Evolutionary conservation across 2,329 filamentous ascomycete species (phyloP), one percentile per base, ranked within the genome.

Genomic region (Exserohilum turcica): DNA sequence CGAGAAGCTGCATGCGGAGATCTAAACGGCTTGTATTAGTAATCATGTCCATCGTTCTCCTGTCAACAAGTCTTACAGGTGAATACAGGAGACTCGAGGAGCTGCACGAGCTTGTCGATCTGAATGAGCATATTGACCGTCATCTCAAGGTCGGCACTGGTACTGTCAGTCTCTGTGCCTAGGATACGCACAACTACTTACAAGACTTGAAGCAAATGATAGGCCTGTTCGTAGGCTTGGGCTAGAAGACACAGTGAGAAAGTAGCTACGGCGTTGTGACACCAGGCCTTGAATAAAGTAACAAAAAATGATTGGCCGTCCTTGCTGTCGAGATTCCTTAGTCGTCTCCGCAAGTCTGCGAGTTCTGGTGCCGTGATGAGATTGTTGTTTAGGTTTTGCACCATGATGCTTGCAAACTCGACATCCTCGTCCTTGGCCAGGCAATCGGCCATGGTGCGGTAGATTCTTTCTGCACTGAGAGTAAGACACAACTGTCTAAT

Each of bases 381-480:
- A 67, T 99, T 99, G 75, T 99, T 99, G 78, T 99, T 99, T 46
- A 99, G 82, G 67, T 97, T 97, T 74, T 99, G 94, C 27, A 99
- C 92, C 94, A 99, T 99, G 66, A 99, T 97, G 71, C 93, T 97
- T 13, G 94, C 93, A 75, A 99, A 99, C 73, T 99, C 95, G 36
- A 99, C 86, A 71, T 99, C 94, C 76, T 97, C 94, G 74, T 99
- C 94, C 70, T 92, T 96, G 74, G 97, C 94, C 8, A 99, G 89
- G 64, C 94, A 97, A 66, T 99, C 94, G 21, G 94, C 95, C 59
- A 99, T 81, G 2, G 92, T 97, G 28, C 94, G 86, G 70, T 97
- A 99, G 53, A 99, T 99, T 39, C 92, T 86, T 73, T 99, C 94
- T 0, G 94, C 90, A 61, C 92, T 97, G 24, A 99, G 80, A 54